phyloP scores from a whole-genome alignment of 1,284 basidiomycete genomes.

The Caloboletus firmus region DNA sequence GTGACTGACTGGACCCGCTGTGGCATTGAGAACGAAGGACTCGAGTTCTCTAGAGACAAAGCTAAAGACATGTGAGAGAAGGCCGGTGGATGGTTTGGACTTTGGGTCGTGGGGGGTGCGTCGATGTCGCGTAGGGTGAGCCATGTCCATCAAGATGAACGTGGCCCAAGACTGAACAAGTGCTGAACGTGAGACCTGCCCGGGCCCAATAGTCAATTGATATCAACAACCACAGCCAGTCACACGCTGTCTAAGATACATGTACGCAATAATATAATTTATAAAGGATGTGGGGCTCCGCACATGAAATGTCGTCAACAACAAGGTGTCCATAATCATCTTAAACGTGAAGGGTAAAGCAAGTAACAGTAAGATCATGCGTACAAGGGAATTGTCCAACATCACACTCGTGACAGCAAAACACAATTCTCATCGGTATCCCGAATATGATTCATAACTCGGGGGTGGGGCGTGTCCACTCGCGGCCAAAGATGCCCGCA shows the following conservation, averaged over 20 bases:
- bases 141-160: constrained; percentile 10
- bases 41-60: constrained; percentile 71
- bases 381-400: constrained; percentile 15
- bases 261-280: constrained; percentile 11
- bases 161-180: not conserved
- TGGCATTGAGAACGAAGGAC: constrained; percentile 66
- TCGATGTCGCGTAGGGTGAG: constrained; percentile 12
- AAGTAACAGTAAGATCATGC: constrained; percentile 10
- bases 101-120: not conserved
- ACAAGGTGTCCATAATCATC: constrained; percentile 15
- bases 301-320: constrained; percentile 5
- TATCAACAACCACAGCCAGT: constrained; percentile 4
- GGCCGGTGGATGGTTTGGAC: constrained; percentile 32
- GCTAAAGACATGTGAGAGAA: constrained; percentile 63
- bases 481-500: constrained; percentile 50
- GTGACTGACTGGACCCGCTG: constrained; percentile 39
- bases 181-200: constrained; percentile 17
- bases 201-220: constrained; percentile 12
- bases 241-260: constrained; percentile 13
- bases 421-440: constrained; percentile 22
- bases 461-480: constrained; percentile 40
- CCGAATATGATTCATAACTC: constrained; percentile 50
- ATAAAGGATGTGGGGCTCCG: not conserved
- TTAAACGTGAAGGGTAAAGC: constrained; percentile 6
- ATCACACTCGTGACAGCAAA: not conserved